Conservation (phyloP, 2,329 filamentous ascomycete genomes). For the Colletotrichum sp. region DNA sequence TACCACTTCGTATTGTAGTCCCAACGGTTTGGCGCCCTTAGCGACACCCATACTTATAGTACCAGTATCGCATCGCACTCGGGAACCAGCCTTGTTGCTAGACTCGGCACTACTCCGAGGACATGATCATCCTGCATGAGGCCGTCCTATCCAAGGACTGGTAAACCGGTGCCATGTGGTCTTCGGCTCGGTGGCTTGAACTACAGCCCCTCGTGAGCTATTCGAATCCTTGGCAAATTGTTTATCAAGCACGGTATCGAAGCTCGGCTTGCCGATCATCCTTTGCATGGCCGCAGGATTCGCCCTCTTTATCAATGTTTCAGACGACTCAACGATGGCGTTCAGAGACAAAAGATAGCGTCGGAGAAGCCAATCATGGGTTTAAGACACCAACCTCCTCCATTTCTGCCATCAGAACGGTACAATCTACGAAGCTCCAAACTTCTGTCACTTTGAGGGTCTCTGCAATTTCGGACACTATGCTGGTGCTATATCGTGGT, state of each 20-base stretch:
- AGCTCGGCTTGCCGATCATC: neutral
- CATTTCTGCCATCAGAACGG: neutral
- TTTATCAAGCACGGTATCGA: neutral
- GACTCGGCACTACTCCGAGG: neutral
- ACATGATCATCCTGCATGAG: neutral
- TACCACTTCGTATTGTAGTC: neutral
- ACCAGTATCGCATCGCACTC: neutral
- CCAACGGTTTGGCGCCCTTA: neutral
- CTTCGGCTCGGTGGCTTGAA: neutral
- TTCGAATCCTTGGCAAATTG: neutral
- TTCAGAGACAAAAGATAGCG: neutral
- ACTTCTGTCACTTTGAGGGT: neutral
- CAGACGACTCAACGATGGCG: neutral
- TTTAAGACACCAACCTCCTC: neutral
- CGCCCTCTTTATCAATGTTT: neutral
- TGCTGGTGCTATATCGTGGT: fast-evolving
- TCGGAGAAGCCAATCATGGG: neutral
- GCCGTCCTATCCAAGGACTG: neutral
- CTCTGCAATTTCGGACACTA: neutral
- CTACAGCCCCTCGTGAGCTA: neutral
- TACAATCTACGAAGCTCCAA: neutral
- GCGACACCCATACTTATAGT: neutral
- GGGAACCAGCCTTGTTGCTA: neutral
- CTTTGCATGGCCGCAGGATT: neutral
- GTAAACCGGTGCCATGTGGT: neutral